phyloP scores from a whole-genome alignment of 177 flowering plant species.

The Tripterygium wilfordii region DNA sequence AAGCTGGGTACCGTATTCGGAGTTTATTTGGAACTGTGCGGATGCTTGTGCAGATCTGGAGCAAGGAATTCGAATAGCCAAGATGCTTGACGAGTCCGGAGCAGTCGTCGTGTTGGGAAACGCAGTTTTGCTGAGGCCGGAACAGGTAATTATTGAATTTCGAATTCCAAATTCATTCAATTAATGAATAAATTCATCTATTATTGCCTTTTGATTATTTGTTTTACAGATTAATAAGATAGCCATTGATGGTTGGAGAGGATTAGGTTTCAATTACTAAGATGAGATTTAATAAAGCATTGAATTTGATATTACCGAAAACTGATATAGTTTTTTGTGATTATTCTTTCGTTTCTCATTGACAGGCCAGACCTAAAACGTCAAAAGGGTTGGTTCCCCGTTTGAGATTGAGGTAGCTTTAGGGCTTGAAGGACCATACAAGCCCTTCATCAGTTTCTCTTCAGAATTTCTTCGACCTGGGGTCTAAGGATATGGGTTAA shows the following conservation, averaged over 20 bases:
- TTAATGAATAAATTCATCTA: conserved; percentile 1
- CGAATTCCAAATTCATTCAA: too few relatives aligned
- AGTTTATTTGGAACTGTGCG: conserved; percentile 40
- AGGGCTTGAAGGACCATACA: neutral
- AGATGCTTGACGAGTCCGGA: conserved; percentile 53
- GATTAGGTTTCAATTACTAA: conserved; percentile 1
- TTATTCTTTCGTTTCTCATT: conserved; percentile 23
- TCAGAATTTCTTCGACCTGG: conserved; percentile 6
- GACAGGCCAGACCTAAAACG: conserved; percentile 34
- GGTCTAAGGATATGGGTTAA: too few relatives aligned
- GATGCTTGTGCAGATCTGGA: conserved; percentile 33
- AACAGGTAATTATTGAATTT: too few relatives aligned
- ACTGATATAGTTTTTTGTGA: conserved; percentile 41
- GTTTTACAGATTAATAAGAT: conserved; percentile 1
- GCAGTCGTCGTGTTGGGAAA: conserved; percentile 53
- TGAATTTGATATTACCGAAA: conserved; percentile 23
- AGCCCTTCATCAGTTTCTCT: neutral
- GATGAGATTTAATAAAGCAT: neutral
- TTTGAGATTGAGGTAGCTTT: conserved; percentile 19
- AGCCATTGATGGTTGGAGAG: neutral
- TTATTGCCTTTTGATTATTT: neutral
- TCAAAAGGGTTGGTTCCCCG: conserved; percentile 7
- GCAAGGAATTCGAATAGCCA: conserved; percentile 35
- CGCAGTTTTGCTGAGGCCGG: conserved; percentile 45
- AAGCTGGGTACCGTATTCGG: conserved; percentile 32